phyloP scores from a whole-genome alignment of 1,284 basidiomycete genomes.

The Butyriboletus appendiculatus region DNA sequence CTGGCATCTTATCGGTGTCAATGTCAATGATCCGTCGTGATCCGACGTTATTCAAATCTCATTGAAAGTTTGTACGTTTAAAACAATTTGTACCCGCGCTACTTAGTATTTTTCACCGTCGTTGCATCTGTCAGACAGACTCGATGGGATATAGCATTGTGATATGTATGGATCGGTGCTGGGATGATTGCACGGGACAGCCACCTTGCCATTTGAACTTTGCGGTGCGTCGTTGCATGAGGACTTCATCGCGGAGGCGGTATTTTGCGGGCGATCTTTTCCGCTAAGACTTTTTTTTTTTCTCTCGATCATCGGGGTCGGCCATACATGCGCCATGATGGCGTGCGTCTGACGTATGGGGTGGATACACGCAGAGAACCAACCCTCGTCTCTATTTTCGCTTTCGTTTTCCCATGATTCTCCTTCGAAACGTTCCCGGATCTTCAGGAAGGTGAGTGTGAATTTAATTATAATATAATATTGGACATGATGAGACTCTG shows the following conservation, averaged over 20 bases:
- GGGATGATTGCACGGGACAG: not conserved
- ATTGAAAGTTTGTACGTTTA: not conserved
- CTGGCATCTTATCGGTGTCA: not conserved
- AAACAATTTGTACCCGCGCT: not conserved
- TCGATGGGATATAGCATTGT: not conserved
- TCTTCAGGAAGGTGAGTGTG: not conserved
- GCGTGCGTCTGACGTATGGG: not conserved
- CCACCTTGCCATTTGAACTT: not conserved
- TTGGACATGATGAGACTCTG: not conserved
- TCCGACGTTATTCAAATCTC: not conserved
- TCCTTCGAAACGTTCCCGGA: not conserved
- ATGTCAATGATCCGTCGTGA: not conserved
- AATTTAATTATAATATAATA: not conserved
- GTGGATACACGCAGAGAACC: not conserved
- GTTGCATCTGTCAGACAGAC: not conserved
- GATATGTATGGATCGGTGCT: not conserved
- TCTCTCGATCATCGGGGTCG: too few species aligned
- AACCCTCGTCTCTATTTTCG: not conserved
- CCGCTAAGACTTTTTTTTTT: not conserved
- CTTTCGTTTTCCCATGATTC: not conserved
- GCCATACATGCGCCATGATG: not conserved
- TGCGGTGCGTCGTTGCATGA: not conserved
- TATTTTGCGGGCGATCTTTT: not conserved
- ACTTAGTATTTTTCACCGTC: not conserved
- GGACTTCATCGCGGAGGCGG: not conserved